Conservation (phyloP, 768 basidiomycete genomes). For the Tulasnella sp. region DNA sequence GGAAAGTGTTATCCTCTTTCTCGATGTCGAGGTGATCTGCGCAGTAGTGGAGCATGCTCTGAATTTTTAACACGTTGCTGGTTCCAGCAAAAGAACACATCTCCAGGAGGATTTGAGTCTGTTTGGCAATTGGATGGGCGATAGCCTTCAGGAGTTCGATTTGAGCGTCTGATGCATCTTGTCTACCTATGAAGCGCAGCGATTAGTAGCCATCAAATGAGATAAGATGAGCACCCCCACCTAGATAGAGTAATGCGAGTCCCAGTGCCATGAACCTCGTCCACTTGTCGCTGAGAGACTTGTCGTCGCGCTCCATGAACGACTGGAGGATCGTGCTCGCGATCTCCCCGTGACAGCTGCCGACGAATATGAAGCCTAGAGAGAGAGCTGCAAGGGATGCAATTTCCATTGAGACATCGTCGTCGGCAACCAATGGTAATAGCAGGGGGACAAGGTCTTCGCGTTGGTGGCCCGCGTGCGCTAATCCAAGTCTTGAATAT, state of each 20-base stretch:
- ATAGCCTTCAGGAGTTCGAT: conserved; percentile 89
- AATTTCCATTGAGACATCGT: conserved; percentile 77
- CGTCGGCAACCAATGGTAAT: conserved; percentile 75
- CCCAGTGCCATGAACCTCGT: conserved; percentile 82
- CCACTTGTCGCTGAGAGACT: conserved; percentile 84
- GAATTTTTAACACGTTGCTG: conserved; percentile 88
- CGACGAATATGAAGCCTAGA: conserved; percentile 90
- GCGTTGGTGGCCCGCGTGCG: conserved; percentile 88
- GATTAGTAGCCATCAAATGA: background rate
- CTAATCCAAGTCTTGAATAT: conserved; percentile 60
- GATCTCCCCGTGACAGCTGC: conserved; percentile 89
- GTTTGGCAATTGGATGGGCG: conserved; percentile 82
- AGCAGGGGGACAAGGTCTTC: conserved; percentile 71
- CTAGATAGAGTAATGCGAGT: conserved; percentile 81
- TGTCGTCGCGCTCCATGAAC: conserved; percentile 68
- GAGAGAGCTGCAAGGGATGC: conserved; percentile 76
- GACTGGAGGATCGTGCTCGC: conserved; percentile 82
- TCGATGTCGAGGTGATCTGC: conserved; percentile 75
- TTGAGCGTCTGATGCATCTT: conserved; percentile 89
- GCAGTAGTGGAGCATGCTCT: conserved; percentile 85
- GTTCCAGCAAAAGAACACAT: conserved; percentile 92
- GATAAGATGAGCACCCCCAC: conserved; percentile 36
- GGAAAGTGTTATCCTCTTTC: conserved; percentile 64
- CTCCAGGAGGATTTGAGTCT: conserved; percentile 84
- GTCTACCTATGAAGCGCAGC: conserved; percentile 48